phyloP scores from a whole-genome alignment of 371 early-diverging fungal species.

The Capillidium heterosporum region DNA sequence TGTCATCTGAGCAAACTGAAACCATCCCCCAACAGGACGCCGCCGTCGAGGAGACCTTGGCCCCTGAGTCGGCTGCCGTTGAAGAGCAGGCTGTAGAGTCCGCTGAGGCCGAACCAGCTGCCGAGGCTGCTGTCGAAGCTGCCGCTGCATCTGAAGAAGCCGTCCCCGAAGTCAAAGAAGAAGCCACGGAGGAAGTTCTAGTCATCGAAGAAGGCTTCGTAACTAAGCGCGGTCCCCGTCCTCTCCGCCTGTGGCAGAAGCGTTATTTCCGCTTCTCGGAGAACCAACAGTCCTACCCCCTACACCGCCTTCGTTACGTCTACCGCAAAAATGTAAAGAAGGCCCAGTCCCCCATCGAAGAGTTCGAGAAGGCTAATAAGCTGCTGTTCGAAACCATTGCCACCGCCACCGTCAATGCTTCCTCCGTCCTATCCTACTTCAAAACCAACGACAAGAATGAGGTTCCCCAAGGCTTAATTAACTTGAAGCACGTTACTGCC shows the following conservation, averaged over 20 bases:
- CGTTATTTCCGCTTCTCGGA: slow-evolving; percentile 18
- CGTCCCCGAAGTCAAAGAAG: neutral
- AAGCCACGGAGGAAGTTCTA: slow-evolving; percentile 3
- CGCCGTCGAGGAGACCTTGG: neutral
- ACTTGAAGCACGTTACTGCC: slow-evolving; percentile 18
- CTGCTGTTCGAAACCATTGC: slow-evolving; percentile 19
- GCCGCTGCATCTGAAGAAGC: slow-evolving; percentile 2
- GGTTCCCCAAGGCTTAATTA: slow-evolving; percentile 20
- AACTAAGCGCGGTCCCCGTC: slow-evolving; percentile 18
- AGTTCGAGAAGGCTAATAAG: slow-evolving; percentile 17
- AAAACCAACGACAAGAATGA: slow-evolving; percentile 16
- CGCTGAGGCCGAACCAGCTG: slow-evolving; percentile 10
- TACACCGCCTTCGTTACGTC: slow-evolving; percentile 15
- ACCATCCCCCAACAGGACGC: neutral
- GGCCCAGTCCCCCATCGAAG: slow-evolving; percentile 12
- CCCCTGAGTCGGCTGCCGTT: neutral
- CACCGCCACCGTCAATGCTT: slow-evolving; percentile 18
- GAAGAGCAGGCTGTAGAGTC: neutral
- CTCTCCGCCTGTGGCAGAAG: slow-evolving; percentile 22
- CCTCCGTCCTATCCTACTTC: slow-evolving; percentile 18
- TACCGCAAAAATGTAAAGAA: slow-evolving; percentile 18
- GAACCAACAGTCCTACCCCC: slow-evolving; percentile 8
- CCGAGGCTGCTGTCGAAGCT: slow-evolving; percentile 8
- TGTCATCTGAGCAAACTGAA: neutral
- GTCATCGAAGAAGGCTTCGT: slow-evolving; percentile 16